phyloP scores from a whole-genome alignment of 2,329 filamentous ascomycete genomes.

The Aspergillus fumigatiaffinis region DNA sequence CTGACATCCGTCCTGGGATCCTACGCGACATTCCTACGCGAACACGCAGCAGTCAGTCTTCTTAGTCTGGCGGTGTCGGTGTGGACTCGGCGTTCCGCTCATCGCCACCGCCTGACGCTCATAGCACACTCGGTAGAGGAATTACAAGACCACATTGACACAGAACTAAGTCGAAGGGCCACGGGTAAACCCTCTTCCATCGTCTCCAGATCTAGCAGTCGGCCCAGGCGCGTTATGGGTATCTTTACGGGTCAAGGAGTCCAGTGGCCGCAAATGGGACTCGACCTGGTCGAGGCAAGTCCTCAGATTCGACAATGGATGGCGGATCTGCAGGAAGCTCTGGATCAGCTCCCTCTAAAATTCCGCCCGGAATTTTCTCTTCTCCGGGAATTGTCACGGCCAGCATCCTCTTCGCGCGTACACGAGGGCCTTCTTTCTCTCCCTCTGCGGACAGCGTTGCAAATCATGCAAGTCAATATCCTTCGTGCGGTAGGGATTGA shows the following conservation, averaged over 20 bases:
- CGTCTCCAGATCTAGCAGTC: not conserved
- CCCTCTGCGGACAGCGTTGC: slow-evolving; percentile 15
- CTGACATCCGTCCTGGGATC: not conserved
- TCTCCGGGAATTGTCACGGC: not conserved
- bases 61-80: not conserved
- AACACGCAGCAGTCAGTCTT: not conserved
- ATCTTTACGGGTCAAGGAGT: slow-evolving; percentile 23
- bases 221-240: slow-evolving; percentile 1
- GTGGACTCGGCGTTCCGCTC: not conserved
- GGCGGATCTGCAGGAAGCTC: not conserved
- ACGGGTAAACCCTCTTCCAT: not conserved
- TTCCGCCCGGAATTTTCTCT: slow-evolving; percentile 6
- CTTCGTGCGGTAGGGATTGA: slow-evolving; percentile 24
- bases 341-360: not conserved
- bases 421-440: slow-evolving; percentile 12
- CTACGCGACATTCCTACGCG: not conserved
- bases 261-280: slow-evolving; percentile 17
- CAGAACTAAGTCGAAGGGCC: not conserved
- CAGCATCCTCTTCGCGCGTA: not conserved
- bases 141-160: not conserved
- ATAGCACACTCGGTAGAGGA: not conserved
- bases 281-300: not conserved
- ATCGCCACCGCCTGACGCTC: not conserved
- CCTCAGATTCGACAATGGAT: not conserved
- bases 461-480: slow-evolving; percentile 16